Base-by-base conservation (phyloP, 2,329 filamentous ascomycete genomes). In the Phaeomoniella chlamydospora region DNA sequence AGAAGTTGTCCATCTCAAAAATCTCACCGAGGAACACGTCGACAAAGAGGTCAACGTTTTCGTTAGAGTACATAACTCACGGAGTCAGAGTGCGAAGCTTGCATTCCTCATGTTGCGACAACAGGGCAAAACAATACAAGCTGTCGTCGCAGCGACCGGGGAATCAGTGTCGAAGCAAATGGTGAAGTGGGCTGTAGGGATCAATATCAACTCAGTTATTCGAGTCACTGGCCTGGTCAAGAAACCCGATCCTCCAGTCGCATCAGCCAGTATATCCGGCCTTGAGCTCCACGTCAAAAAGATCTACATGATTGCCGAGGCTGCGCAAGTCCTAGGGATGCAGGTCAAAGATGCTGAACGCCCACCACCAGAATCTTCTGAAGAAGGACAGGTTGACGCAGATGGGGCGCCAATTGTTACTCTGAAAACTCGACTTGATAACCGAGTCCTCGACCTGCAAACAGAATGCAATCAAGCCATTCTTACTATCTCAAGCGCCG, bases 401-500 rank as follows among this genome's bases (percentile, higher is more conserved):
- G 63, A 65, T 18, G 65, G 63, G 29, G 54, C 65, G 34, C 83
- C 87, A 1, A 71, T 81, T 36, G 87, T 92, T 18, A 80, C 74
- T 41, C 74, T 96, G 56, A 75, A 77, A 52, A 92, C 85, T 1
- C 77, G 88, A 47, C 72, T 94, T 35, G 81, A 93, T 67, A 94
- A 96, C 69, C 77, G 83, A 41, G 83, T 83, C 36, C 81, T 98
- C 64, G 87, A 94, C 63, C 81, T 94, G 54, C 79, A 90, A 39
- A 83, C 85, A 1, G 84, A 86, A 42, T 80, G 92, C 42, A 92
- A 90, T 61, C 84, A 92, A 56, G 85, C 87, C 40, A 85, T 86
- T 51, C 88, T 88, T 67, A 59, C 67, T 50, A 74, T 79, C 51
- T 77, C 74, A 44, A 67, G 67, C 51, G 75, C 72, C 39, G 74